Base-by-base conservation (phyloP, 106 monocot species). In the Allium sativum region DNA sequence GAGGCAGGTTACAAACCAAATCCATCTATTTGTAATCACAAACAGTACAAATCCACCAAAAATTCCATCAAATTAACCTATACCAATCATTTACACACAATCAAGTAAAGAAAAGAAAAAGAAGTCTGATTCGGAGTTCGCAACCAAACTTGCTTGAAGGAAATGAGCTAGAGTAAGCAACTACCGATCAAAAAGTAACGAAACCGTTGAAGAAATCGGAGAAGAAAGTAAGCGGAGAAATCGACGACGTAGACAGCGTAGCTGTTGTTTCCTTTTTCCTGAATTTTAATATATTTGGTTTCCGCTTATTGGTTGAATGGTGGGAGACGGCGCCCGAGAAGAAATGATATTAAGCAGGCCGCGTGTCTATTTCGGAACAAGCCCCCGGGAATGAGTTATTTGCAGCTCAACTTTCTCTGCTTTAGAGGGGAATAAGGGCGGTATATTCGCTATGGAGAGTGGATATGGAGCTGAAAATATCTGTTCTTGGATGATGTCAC, bases 1-100 rank as follows among this genome's bases (percentile, higher is more conserved):
- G 81, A 67, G 61, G 60, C 71, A 76, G 67, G 58, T 72, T 56
- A 62, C 72, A 80, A 55, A 78, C 68, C 11, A 82, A 62, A 79
- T 92, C 81, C 92, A 92, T 92, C 62, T 20, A 21, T 52, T 56
- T 55, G 20, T 40, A 66, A 46, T 54, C 7, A 65, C 10, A 51
- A 9, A 8, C 3, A 65, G 50, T 52, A 20, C 17, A 15, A 14
- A 52, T 52, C 51, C 7, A 60, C 15, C 46, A 47, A 46, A 4
- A 62, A 46, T 31, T 10, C 31, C 31, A 65, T 65, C 51, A 21
- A 51, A 62, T 31, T 31, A 21, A 8, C 58, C 58, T 11, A 12
- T 13, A 59, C 42, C 58, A 5, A 13, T 42, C 4, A 18, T 21
- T 46, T 62, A 65, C 31, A 47, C 41, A 62, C 3, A 17, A 62